phyloP scores from a whole-genome alignment of 108 stramenopile genomes.

The Cyclotella distinguenda region DNA sequence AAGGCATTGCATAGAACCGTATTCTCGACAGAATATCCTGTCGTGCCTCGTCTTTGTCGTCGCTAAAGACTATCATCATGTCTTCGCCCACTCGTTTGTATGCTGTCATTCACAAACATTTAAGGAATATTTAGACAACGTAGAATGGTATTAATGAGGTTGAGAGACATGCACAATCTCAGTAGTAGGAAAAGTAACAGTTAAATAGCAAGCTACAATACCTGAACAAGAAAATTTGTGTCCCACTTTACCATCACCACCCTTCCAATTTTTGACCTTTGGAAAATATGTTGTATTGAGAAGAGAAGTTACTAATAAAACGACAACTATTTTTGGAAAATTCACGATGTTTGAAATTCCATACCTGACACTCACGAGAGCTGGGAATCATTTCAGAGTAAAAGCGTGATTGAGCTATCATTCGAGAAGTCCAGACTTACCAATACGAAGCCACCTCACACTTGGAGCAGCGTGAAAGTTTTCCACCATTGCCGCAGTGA shows the following conservation, averaged over 20 bases:
- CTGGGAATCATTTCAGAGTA: neutral
- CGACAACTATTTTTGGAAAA: too few relatives aligned
- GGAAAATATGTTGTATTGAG: too few relatives aligned
- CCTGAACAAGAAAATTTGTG: slow-evolving; percentile 71
- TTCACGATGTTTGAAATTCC: too few relatives aligned
- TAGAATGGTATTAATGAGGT: neutral
- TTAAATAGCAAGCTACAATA: slow-evolving; percentile 12
- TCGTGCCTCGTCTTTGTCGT: slow-evolving; percentile 54
- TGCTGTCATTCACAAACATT: slow-evolving; percentile 11
- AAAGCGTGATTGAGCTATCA: neutral
- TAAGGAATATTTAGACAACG: neutral
- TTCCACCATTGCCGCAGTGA: slow-evolving; percentile 46
- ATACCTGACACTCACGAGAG: slow-evolving; percentile 66
- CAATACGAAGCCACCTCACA: slow-evolving; percentile 79
- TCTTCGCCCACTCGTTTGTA: slow-evolving; percentile 60
- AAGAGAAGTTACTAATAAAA: too few relatives aligned
- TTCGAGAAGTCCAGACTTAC: slow-evolving; percentile 3
- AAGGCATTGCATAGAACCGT: slow-evolving; percentile 82
- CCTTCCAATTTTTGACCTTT: slow-evolving; percentile 70
- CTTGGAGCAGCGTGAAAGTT: slow-evolving; percentile 48
- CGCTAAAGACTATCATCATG: slow-evolving; percentile 46
- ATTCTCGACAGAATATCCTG: slow-evolving; percentile 66
- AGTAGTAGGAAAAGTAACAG: too few relatives aligned
- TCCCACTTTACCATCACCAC: slow-evolving; percentile 40
- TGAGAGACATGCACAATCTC: too few relatives aligned